A percentile compares a stretch with the other conserved stretches of the same genome.
These are phyloP conservation scores for Aspergillus unguis DNA, from an alignment of 2,329 filamentous ascomycete species.

Conservation along the genomic window DNA sequence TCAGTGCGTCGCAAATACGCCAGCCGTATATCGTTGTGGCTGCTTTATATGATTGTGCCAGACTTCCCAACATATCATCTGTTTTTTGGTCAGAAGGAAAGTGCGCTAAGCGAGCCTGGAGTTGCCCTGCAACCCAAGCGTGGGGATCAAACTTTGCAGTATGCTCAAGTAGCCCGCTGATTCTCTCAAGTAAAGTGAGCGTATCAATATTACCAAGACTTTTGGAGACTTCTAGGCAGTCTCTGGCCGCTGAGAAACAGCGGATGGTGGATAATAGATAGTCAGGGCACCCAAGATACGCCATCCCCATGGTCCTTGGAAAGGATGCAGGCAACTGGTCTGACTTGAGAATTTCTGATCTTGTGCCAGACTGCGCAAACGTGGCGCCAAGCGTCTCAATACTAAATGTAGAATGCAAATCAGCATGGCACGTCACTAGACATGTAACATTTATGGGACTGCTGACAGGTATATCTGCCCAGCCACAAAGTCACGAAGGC, in stretches of 20 bases:
- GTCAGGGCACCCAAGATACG: conserved; percentile 36
- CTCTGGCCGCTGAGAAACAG: conserved; percentile 25
- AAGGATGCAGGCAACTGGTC: too few species aligned
- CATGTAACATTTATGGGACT: too few species aligned
- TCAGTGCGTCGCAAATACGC: conserved; percentile 20
- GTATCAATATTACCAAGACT: too few species aligned
- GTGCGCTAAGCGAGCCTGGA: not conserved
- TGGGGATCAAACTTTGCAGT: conserved; percentile 25
- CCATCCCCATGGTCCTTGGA: too few species aligned
- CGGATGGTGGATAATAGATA: conserved; percentile 30
- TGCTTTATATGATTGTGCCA: conserved; percentile 1
- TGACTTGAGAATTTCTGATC: conserved; percentile 21
- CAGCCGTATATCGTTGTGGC: conserved; percentile 25
- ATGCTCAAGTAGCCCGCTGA: conserved; percentile 18
- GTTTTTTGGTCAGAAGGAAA: not conserved
- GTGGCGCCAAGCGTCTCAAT: conserved; percentile 34
- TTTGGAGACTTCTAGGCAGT: conserved; percentile 16
- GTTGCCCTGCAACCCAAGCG: conserved; percentile 25
- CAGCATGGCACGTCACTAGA: not conserved
- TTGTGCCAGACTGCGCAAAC: conserved; percentile 27
- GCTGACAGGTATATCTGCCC: too few species aligned
- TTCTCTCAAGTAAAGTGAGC: too few species aligned
- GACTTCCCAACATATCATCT: not conserved
- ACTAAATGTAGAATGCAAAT: conserved; percentile 13
- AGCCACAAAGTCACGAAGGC: too few species aligned